Evolutionary conservation across 345 rosid genomes (phyloP), one percentile per base, ranked within the genome.

Genomic region (Acer negundo): DNA sequence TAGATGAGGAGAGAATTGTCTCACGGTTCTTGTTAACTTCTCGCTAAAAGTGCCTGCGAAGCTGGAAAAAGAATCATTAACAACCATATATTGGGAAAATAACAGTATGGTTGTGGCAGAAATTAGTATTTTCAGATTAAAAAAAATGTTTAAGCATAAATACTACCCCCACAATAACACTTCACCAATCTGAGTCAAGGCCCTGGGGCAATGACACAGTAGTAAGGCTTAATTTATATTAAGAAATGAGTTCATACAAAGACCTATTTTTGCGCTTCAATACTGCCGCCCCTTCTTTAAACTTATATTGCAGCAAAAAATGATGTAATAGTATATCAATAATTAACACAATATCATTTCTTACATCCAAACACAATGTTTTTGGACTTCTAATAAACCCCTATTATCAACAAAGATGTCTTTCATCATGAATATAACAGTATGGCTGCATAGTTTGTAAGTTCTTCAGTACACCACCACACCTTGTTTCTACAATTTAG

Each of bases 31-130:
- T 20, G 90, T 91, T 6, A 88, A 94, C 80, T 94, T 96, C 88
- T 94, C 99, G 73, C 86, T 90, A 85, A 94, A 94, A 74, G 93
- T 90, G 80, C 93, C 91, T 79, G 99, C 97, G 90, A 96, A 96
- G 91, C 99, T 96, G 95, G 70, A 81, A 22, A 26, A 77, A 69
- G 38, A 81, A 78, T 64, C 73, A 44, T 79, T 81, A 80, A 66
- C 75, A 42, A 65, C 35, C 40, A 49, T 6, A 22, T 2, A 22
- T 4, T 17, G 20, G 11, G 15, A 35, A 42, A 62, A 55, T 55
- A 51, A 44, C 47, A 67, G 17, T 16, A 64, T 26, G 17, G 4
- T 13, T 24, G 42, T n/a, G 9, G 62, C 10, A 26, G 58, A 3
- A 42, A n/a, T 44, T 17, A 20, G 35, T 66, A 15, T 75, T 51